Base-by-base conservation (phyloP, 2,329 filamentous ascomycete genomes). In the Fusarium oxysporum region DNA sequence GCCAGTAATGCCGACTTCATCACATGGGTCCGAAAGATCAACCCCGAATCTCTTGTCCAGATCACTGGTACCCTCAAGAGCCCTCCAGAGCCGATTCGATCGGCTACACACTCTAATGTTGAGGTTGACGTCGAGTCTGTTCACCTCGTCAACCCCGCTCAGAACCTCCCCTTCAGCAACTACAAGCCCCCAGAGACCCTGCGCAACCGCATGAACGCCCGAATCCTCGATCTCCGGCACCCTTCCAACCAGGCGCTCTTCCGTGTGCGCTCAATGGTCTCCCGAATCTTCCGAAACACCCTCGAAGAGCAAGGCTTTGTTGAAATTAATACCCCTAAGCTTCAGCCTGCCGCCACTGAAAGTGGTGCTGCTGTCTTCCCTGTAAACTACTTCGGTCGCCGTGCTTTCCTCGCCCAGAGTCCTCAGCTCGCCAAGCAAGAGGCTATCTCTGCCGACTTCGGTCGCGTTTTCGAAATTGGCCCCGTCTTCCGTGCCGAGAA, bases 361-460 rank as follows among this genome's bases (percentile, higher is more conserved):
- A 97, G 93, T 51, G 95, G 95, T 51, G 92, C 95, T 19, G 94
- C 94, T 72, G 95, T 98, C 9, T 98, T 98, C 86, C 91, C 93
- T 80, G 90, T 97, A 54, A 93, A 96, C 78, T 98, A 98, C 84
- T 98, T 98, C 83, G 93, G 91, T 35, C 91, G 95, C 58, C 90
- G 90, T 25, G 95, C 95, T 6, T 98, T 96, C 85, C 84, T 98
- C 19, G 95, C 95, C 0, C 95, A 98, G 83, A 97, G 93, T 70
- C 95, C 95, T 11, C 95, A 98, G 81, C 83, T 98, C 72, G 93
- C 94, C 59, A 98, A 98, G 84, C 95, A 98, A 82, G 96, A 97
- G 93, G 90, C 91, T 57, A 94, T 98, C 44, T 93, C 94, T 9
- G 92, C 95, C 33, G 95, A 98, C 80, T 96, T 97, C 79, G 92